A percentile compares a stretch with the other conserved stretches of the same genome.
These are phyloP conservation scores for Pueraria montana DNA, from an alignment of 306 rosid species.

Conservation along the genomic window DNA sequence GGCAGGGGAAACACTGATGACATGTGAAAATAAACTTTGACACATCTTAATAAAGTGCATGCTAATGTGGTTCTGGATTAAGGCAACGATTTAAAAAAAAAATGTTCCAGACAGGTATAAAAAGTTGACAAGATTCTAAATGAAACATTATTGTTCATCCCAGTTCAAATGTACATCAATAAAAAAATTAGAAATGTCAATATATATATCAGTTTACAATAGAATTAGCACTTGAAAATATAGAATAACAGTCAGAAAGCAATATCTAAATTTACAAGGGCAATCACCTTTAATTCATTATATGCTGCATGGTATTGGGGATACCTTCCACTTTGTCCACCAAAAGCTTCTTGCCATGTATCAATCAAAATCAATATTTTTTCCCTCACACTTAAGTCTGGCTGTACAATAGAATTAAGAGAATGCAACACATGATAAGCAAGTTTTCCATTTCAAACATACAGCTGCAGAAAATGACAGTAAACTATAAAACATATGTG, in stretches of 20 bases:
- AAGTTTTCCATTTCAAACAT: slow-evolving; percentile 29
- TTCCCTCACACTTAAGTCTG: slow-evolving; percentile 90
- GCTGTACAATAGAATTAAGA: slow-evolving; percentile 70
- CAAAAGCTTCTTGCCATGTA: slow-evolving; percentile 99
- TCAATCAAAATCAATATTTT: slow-evolving; percentile 86
- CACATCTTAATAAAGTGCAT: neutral
- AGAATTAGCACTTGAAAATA: neutral
- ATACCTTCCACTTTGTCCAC: slow-evolving; percentile 78
- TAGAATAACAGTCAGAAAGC: slow-evolving; percentile 10
- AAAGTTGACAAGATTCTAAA: neutral
- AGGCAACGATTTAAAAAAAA: neutral
- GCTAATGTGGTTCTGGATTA: neutral
- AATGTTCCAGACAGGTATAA: slow-evolving; percentile 11
- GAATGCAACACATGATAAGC: slow-evolving; percentile 37
- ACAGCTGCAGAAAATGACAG: slow-evolving; percentile 4
- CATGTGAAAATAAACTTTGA: neutral
- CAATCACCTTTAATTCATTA: slow-evolving; percentile 79
- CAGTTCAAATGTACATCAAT: neutral
- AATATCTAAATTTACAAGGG: slow-evolving; percentile 30
- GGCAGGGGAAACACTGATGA: neutral
- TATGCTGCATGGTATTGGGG: slow-evolving; percentile 93
- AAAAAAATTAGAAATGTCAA: slow-evolving; percentile 14
- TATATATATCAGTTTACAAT: neutral
- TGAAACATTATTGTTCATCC: neutral
- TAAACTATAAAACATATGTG: neutral